Conservation (phyloP, 345 rosid genomes). For the Citrus maxima region DNA sequence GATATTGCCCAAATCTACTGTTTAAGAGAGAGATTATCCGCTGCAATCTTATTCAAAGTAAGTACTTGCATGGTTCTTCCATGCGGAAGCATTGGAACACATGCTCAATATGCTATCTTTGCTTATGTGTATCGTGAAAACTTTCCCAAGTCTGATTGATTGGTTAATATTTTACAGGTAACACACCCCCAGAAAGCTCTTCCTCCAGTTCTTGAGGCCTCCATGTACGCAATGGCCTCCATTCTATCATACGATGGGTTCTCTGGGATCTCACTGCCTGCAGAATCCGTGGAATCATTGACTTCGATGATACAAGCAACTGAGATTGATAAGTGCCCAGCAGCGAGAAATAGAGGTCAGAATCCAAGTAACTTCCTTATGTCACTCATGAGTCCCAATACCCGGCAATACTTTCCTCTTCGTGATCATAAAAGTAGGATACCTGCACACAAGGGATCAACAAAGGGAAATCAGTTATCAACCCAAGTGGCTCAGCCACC, state of each 20-base stretch:
- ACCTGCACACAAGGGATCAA: slow-evolving; percentile 8
- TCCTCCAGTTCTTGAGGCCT: slow-evolving; percentile 69
- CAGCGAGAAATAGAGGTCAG: slow-evolving; percentile 9
- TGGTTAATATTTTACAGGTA: slow-evolving; percentile 43
- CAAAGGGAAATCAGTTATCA: slow-evolving; percentile 9
- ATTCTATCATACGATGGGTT: slow-evolving; percentile 64
- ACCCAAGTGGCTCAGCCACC: not conserved
- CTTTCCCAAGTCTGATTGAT: not conserved
- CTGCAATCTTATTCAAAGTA: slow-evolving; percentile 76
- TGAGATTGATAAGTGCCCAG: slow-evolving; percentile 31
- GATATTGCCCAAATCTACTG: slow-evolving; percentile 91
- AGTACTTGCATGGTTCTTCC: slow-evolving; percentile 5
- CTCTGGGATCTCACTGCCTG: slow-evolving; percentile 38
- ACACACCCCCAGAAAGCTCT: slow-evolving; percentile 49
- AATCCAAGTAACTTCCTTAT: slow-evolving; percentile 21
- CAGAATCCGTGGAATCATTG: slow-evolving; percentile 37
- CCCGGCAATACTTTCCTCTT: not conserved
- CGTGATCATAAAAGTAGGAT: slow-evolving; percentile 6
- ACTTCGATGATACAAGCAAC: slow-evolving; percentile 43
- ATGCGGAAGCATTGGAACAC: not conserved
- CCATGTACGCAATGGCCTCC: slow-evolving; percentile 48
- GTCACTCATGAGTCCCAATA: slow-evolving; percentile 14
- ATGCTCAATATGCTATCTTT: not conserved
- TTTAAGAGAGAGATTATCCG: slow-evolving; percentile 69
- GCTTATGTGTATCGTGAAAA: not conserved